These are phyloP conservation scores for Stachybotrys chartarum DNA, from an alignment of 2,329 filamentous ascomycete species.

Conservation along the genomic window DNA sequence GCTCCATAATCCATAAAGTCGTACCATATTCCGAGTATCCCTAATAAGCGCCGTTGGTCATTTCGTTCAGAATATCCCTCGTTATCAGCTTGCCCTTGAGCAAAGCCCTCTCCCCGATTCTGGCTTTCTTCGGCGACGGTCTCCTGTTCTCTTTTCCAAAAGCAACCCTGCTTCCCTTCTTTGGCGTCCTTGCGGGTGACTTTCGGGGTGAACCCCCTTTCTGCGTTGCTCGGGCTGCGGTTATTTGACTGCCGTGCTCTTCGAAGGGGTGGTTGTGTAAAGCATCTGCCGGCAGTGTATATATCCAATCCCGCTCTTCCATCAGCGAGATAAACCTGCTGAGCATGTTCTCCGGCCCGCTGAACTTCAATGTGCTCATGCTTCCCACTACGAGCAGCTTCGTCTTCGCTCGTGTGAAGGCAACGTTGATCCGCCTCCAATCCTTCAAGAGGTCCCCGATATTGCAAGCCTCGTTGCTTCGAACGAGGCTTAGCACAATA, in stretches of 20 bases:
- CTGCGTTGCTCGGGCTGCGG: conserved; percentile 20
- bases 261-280: conserved; percentile 63
- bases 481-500: conserved; percentile 78
- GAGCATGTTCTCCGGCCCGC: conserved; percentile 69
- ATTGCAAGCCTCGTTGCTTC: conserved; percentile 71
- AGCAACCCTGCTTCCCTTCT: conserved; percentile 6
- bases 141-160: conserved; percentile 37
- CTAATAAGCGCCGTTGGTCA: conserved; percentile 38
- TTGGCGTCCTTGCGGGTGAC: conserved; percentile 18
- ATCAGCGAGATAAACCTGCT: conserved; percentile 70
- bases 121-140: conserved; percentile 46
- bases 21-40: conserved; percentile 2
- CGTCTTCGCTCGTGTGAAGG: conserved; percentile 84
- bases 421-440: conserved; percentile 91
- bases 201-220: conserved; percentile 21
- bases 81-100: conserved; percentile 62
- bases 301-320: conserved; percentile 70
- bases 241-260: conserved; percentile 44
- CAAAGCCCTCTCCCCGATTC: conserved; percentile 54
- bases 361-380: conserved; percentile 66
- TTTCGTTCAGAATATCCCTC: conserved; percentile 72
- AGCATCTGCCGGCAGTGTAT: conserved; percentile 60
- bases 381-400: conserved; percentile 88
- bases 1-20: neutral
- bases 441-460: conserved; percentile 92